Base-by-base conservation (phyloP, 2,329 filamentous ascomycete genomes). In the Trichophyton schoenleinii region DNA sequence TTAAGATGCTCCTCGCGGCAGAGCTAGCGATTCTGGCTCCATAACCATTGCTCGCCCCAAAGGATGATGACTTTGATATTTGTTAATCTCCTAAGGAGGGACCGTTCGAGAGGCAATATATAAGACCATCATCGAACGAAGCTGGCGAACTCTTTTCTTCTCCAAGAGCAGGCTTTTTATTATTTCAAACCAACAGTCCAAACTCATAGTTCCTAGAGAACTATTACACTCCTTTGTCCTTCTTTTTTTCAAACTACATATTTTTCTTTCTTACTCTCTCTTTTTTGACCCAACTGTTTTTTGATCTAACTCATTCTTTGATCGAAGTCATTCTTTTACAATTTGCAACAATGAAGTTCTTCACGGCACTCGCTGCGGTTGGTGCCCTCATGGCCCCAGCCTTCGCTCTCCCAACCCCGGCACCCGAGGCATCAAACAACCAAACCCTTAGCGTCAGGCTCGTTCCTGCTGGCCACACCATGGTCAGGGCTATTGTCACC, bases 401-500 rank as follows among this genome's bases (percentile, higher is more conserved):
- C 57, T 3, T 57, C 59, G 53, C 57, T 22, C 31, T 52, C 46
- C 46, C 46, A 52, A 52, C 46, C 46, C 22, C 25, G 59, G 61
- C 20, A 65, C 67, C 34, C 9, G 9, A 38, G 9, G 34, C 34
- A 11, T 13, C 60, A 49, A 67, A n/a, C 68, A 68, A 41, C 62
- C 66, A 48, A 60, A 62, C 67, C 5, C 68, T 63, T n/a, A 67
- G 72, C 46, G 67, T 75, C 34, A 68, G 68, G 20, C 66, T 75
- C 38, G 69, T 64, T 52, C 67, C 69, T 60, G 64, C 70, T 34
- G 65, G 65, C 42, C 70, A 71, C 58, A 73, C 72, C 18, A 67
- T 64, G 25, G 68, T 75, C 63, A 74, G 73, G 61, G 72, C 72
- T 6, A 66, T 70, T 2, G 68, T 75, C 18, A 71, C 70, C 59